phyloP scores from a whole-genome alignment of 2,329 filamentous ascomycete genomes.

The Microcyclosporella mali region DNA sequence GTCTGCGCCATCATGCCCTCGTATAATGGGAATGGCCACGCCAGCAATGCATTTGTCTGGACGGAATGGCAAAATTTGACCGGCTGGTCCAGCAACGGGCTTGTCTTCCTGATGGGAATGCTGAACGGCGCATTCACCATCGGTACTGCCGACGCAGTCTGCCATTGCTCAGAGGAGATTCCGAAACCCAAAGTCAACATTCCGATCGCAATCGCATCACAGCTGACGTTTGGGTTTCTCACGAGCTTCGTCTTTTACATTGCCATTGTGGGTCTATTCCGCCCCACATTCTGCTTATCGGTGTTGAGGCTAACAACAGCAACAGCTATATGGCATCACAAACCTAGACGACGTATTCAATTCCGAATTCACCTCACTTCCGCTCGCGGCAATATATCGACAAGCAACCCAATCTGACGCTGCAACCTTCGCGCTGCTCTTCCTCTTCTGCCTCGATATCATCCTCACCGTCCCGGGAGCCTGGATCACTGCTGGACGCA shows the following conservation, averaged over 20 bases:
- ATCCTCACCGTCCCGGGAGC: conserved; percentile 49
- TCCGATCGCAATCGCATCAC: conserved; percentile 48
- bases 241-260: conserved; percentile 44
- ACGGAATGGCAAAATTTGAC: conserved; percentile 38
- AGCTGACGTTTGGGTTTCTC: conserved; percentile 47
- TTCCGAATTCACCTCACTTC: conserved; percentile 40
- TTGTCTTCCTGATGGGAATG: conserved; percentile 58
- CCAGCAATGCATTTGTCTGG: conserved; percentile 38
- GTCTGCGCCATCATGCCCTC: conserved; percentile 52
- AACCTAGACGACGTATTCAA: conserved; percentile 51
- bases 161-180: conserved; percentile 61
- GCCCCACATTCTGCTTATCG: not conserved
- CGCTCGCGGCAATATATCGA: conserved; percentile 60
- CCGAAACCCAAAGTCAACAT: conserved; percentile 46
- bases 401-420: conserved; percentile 39
- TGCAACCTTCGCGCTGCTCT: conserved; percentile 40
- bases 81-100: conserved; percentile 44
- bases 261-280: conserved; percentile 18
- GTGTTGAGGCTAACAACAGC: not conserved
- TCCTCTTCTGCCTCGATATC: conserved; percentile 45
- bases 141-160: conserved; percentile 57
- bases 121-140: conserved; percentile 61
- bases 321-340: conserved; percentile 50
- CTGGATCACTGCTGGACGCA: conserved; percentile 57
- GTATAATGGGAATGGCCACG: conserved; percentile 37